phyloP scores from a whole-genome alignment of 2,329 filamentous ascomycete genomes.

The Sclerotinia borealis region DNA sequence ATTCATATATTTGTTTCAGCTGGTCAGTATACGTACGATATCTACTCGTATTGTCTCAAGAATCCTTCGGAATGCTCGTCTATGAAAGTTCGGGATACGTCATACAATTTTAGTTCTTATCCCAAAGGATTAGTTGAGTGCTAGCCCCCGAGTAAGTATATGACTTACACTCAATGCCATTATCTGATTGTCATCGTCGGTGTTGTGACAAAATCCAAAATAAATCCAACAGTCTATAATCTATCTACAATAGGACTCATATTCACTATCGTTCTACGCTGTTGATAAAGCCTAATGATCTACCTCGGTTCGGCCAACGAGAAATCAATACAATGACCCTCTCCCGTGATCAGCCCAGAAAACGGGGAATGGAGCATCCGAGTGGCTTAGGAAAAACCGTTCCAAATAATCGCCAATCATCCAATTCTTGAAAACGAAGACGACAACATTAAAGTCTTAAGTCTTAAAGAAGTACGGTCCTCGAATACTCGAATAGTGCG shows the following conservation, averaged over 20 bases:
- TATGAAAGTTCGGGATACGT: background rate
- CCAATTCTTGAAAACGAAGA: background rate
- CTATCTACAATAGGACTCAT: background rate
- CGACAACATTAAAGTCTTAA: background rate
- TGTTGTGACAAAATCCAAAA: background rate
- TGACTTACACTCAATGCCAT: background rate
- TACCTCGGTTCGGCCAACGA: conserved; percentile 6
- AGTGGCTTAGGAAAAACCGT: conserved; percentile 8
- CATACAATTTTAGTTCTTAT: background rate
- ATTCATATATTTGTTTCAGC: background rate
- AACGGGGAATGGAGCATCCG: conserved; percentile 9
- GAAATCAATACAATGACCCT: background rate
- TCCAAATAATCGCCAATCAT: conserved; percentile 2
- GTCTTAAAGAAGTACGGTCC: background rate
- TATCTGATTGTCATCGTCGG: background rate
- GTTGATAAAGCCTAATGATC: background rate
- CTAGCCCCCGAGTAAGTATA: background rate
- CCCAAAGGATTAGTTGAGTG: background rate
- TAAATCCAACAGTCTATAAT: background rate
- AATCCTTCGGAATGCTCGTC: background rate
- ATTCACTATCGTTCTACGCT: background rate
- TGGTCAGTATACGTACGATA: background rate
- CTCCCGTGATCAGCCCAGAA: conserved; percentile 11
- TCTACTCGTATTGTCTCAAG: background rate
- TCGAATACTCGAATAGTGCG: background rate